Conservation (phyloP, 306 rosid genomes). For the Quercus agrifolia region DNA sequence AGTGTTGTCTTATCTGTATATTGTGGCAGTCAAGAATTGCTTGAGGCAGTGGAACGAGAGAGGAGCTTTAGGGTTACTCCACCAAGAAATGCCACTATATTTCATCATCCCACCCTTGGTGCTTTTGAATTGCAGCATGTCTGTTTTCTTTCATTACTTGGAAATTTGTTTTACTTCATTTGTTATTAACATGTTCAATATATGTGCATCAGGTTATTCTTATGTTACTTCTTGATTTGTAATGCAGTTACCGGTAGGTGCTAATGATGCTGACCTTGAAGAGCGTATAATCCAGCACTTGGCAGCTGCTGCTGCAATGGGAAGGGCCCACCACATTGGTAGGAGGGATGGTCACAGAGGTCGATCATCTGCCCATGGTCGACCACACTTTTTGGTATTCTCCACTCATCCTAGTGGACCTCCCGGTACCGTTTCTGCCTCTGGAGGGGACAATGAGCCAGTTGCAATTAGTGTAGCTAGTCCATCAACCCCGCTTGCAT, state of each 20-base stretch:
- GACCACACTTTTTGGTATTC: constrained; percentile 50
- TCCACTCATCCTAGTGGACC: constrained; percentile 52
- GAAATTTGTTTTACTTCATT: constrained; percentile 13
- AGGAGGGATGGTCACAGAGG: constrained; percentile 57
- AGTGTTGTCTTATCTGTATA: constrained; percentile 11
- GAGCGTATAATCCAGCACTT: constrained; percentile 81
- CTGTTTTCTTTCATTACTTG: constrained; percentile 25
- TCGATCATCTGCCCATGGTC: constrained; percentile 55
- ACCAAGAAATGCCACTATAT: constrained; percentile 60
- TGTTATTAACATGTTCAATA: neutral
- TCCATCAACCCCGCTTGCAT: constrained; percentile 49
- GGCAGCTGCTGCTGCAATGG: constrained; percentile 84
- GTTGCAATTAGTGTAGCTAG: constrained; percentile 34
- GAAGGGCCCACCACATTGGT: constrained; percentile 63
- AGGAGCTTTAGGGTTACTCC: constrained; percentile 52
- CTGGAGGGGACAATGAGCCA: constrained; percentile 44
- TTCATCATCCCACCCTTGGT: constrained; percentile 64
- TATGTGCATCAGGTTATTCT: constrained; percentile 15
- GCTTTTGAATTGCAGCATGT: constrained; percentile 71
- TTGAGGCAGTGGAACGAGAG: constrained; percentile 78
- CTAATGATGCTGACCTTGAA: constrained; percentile 57
- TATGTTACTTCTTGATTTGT: neutral
- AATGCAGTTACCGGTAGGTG: constrained; percentile 55
- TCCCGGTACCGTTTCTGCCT: constrained; percentile 32
- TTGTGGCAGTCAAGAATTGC: constrained; percentile 79